Conservation (phyloP, 1,284 basidiomycete species). For the Athelia psychrophila region DNA sequence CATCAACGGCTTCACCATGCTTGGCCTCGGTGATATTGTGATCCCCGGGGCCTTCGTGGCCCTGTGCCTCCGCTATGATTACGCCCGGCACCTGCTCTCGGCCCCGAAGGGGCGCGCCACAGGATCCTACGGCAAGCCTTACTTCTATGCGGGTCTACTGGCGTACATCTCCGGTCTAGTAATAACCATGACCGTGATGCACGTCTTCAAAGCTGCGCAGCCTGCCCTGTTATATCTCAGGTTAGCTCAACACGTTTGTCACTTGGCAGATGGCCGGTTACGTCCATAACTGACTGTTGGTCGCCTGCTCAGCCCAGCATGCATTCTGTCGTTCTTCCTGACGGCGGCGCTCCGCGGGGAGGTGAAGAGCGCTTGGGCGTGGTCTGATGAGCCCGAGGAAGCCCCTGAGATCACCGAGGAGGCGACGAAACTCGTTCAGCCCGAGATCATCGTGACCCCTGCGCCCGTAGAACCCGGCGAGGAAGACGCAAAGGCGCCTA, state of each 20-base stretch:
- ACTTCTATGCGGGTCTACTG: conserved; percentile 71
- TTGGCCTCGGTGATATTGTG: conserved; percentile 91
- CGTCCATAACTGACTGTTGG: not conserved
- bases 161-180: conserved; percentile 82
- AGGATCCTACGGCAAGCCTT: conserved; percentile 61
- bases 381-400: conserved; percentile 48
- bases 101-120: conserved; percentile 5
- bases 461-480: conserved; percentile 13
- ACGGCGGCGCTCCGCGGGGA: conserved; percentile 57
- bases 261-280: no score
- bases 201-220: conserved; percentile 77
- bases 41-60: conserved; percentile 90
- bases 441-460: conserved; percentile 3
- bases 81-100: conserved; percentile 42
- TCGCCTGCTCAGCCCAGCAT: conserved; percentile 52
- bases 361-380: conserved; percentile 58
- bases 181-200: conserved; percentile 89
- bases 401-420: conserved; percentile 4
- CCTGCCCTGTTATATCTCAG: conserved; percentile 92
- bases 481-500: conserved; percentile 10
- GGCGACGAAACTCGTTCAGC: conserved; percentile 8
- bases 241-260: conserved; percentile 40
- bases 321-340: conserved; percentile 58
- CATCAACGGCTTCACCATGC: conserved; percentile 78
- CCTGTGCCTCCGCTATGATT: conserved; percentile 87